These are phyloP conservation scores for Aspergillus sp. DNA, from an alignment of 2,329 filamentous ascomycete genomes.

Conservation along the genomic window DNA sequence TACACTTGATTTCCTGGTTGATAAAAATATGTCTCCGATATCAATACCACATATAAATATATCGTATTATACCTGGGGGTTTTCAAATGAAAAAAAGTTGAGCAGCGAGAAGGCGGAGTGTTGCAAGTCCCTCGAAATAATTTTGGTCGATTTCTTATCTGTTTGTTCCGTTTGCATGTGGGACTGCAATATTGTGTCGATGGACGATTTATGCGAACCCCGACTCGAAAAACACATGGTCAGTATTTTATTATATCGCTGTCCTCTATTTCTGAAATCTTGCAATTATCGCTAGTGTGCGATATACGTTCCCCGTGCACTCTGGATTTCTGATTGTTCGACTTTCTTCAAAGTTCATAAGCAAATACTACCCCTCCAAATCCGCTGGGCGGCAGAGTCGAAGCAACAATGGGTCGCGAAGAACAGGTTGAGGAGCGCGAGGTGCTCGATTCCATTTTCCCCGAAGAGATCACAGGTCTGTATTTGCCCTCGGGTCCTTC, in stretches of 20 bases:
- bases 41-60: neutral
- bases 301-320: neutral
- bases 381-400: conserved; percentile 19
- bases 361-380: conserved; percentile 23
- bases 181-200: conserved; percentile 21
- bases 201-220: conserved; percentile 8
- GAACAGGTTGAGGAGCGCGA: conserved; percentile 95
- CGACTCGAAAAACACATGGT: conserved; percentile 3
- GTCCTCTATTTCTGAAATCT: neutral
- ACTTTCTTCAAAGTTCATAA: neutral
- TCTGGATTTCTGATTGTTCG: neutral
- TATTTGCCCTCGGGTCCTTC: too few relatives aligned
- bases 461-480: conserved; percentile 88
- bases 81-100: conserved; percentile 1
- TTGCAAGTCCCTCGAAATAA: conserved; percentile 9
- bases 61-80: neutral
- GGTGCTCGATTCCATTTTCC: conserved; percentile 96
- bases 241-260: neutral
- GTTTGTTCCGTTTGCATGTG: conserved; percentile 40
- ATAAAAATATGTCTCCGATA: neutral
- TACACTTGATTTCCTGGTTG: conserved; percentile 3
- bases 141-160: conserved; percentile 26
- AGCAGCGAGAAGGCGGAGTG: conserved; percentile 4
- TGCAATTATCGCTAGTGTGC: neutral
- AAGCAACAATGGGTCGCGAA: conserved; percentile 54